Conservation (phyloP, 2,329 filamentous ascomycete genomes). For the Ophiostoma tasmaniense region DNA sequence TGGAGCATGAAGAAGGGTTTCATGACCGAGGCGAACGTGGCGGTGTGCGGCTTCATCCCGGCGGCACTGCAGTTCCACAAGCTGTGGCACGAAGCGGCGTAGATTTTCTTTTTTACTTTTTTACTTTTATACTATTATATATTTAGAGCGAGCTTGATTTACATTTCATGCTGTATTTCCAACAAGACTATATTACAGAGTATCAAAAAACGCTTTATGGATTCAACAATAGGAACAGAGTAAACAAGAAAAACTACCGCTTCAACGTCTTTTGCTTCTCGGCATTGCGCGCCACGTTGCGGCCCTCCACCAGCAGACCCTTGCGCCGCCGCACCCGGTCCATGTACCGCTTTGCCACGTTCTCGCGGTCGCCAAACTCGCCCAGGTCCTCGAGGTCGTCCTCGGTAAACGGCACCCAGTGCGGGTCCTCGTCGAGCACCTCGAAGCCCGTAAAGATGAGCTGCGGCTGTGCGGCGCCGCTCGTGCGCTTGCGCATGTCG, state of each 20-base stretch:
- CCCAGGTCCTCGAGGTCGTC: conserved; percentile 95
- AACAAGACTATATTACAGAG: not conserved
- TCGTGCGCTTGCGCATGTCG: conserved; percentile 91
- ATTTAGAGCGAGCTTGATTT: not conserved
- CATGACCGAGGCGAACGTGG: conserved; percentile 35
- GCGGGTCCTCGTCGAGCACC: conserved; percentile 88
- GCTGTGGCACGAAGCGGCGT: conserved; percentile 30
- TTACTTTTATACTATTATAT: no score
- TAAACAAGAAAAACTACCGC: conserved; percentile 33
- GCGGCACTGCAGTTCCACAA: conserved; percentile 38
- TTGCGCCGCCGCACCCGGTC: conserved; percentile 80
- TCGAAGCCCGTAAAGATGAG: conserved; percentile 90
- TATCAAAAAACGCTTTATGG: not conserved
- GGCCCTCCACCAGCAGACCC: conserved; percentile 74
- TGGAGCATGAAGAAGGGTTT: conserved; percentile 64
- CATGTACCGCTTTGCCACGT: conserved; percentile 94
- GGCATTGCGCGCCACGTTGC: conserved; percentile 70
- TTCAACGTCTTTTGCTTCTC: conserved; percentile 80
- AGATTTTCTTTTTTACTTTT: not conserved
- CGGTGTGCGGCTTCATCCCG: conserved; percentile 37
- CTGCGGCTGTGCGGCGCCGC: conserved; percentile 83
- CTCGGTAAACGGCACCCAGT: conserved; percentile 95
- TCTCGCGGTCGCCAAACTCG: conserved; percentile 86
- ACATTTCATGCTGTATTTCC: no score
- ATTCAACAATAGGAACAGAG: not conserved